These are phyloP conservation scores for Aspergillus steynii DNA, from an alignment of 495 filamentous ascomycete species.

Conservation along the genomic window DNA sequence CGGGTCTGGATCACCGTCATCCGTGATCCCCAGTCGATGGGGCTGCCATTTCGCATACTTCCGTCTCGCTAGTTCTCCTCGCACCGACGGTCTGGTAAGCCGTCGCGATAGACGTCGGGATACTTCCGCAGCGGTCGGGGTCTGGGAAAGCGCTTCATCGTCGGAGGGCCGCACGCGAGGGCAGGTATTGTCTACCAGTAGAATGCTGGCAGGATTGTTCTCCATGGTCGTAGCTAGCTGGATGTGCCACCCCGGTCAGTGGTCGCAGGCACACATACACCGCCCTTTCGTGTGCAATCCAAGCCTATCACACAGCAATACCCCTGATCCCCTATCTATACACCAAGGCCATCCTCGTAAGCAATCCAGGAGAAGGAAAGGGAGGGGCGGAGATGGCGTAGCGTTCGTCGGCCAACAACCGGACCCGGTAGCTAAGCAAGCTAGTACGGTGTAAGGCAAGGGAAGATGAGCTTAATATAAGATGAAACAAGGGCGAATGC, in stretches of 20 bases:
- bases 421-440: not conserved
- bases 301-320: not conserved
- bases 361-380: not conserved
- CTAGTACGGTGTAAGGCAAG: not conserved
- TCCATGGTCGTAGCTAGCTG: slow-evolving; percentile 16
- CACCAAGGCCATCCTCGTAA: not conserved
- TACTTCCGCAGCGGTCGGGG: slow-evolving; percentile 21
- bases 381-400: not conserved
- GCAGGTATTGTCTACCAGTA: slow-evolving; percentile 44
- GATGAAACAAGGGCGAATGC: not conserved
- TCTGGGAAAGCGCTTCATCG: slow-evolving; percentile 22
- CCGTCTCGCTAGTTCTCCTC: slow-evolving; percentile 49
- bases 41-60: slow-evolving; percentile 67
- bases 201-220: slow-evolving; percentile 29
- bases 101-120: slow-evolving; percentile 28
- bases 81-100: slow-evolving; percentile 42
- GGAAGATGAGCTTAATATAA: not conserved
- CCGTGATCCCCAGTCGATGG: slow-evolving; percentile 40
- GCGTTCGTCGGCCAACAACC: not conserved
- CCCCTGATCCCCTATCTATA: not conserved
- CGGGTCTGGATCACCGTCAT: slow-evolving; percentile 24
- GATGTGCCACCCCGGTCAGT: not conserved
- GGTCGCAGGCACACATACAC: not conserved
- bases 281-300: not conserved
- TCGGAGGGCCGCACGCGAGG: slow-evolving; percentile 20